Percentiles rank a stretch among this genome's conserved stretches.
Conservation (phyloP, 257 asterid genomes). For the Ligustrum vulgare region DNA sequence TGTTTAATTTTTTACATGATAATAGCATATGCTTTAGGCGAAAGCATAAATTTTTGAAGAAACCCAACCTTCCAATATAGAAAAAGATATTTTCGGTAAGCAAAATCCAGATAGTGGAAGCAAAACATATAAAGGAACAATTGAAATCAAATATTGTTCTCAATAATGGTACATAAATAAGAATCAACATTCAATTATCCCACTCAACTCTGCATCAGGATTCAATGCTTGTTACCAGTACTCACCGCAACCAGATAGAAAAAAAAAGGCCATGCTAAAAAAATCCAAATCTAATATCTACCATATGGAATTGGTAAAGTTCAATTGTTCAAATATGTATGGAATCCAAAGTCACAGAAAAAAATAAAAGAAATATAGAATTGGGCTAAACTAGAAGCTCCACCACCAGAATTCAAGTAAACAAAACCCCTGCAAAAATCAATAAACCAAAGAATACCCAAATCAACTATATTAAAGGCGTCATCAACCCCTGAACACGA, state of each 20-base stretch:
- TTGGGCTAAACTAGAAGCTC: no score
- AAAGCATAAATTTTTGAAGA: background rate
- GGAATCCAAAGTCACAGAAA: no score
- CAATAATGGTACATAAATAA: background rate
- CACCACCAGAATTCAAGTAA: no score
- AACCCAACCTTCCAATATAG: background rate
- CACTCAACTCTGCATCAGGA: background rate
- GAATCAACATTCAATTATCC: background rate
- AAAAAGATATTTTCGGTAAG: background rate
- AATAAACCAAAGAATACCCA: no score
- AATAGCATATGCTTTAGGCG: background rate
- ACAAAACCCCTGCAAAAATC: no score
- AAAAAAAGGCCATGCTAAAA: background rate
- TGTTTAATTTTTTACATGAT: no score
- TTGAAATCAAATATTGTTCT: background rate
- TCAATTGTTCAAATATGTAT: no score
- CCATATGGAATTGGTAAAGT: no score
- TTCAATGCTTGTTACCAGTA: background rate
- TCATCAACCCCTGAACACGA: no score
- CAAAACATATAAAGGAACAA: background rate
- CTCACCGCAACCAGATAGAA: background rate
- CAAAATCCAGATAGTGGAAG: background rate
- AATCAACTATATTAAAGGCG: no score
- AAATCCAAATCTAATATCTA: no score
- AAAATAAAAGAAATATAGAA: no score